Percentiles rank a stretch among this genome's conserved stretches.
Evolutionary conservation across 257 asterid species (phyloP).

Genomic region (Handroanthus guayacan): DNA sequence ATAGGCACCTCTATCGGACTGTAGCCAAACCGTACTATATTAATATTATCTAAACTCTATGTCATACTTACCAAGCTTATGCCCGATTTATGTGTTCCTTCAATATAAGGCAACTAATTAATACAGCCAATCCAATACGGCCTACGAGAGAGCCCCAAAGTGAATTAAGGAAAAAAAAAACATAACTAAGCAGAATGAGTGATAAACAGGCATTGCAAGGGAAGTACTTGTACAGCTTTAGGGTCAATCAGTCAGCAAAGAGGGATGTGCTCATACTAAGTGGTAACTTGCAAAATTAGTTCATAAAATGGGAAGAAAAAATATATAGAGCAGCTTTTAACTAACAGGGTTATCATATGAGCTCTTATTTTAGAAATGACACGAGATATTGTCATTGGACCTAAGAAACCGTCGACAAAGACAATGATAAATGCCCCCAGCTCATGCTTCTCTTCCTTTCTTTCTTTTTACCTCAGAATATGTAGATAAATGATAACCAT

Average conservation of each 20-base stretch:
- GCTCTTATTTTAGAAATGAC: constrained; percentile 3
- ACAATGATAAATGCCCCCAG: not conserved
- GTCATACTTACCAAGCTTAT: no score
- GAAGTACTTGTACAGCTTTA: not conserved
- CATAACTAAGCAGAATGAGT: not conserved
- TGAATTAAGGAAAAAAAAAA: not conserved
- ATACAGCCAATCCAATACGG: no score
- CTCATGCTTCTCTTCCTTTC: not conserved
- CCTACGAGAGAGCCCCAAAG: not conserved
- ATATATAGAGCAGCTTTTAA: not conserved
- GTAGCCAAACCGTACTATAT: no score
- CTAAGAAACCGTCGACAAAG: not conserved
- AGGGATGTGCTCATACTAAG: not conserved
- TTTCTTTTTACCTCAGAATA: not conserved
- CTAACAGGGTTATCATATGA: not conserved
- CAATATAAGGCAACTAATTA: no score
- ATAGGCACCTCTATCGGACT: no score
- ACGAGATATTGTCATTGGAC: not conserved
- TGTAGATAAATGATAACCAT: not conserved
- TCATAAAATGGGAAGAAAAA: not conserved
- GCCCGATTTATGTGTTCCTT: no score
- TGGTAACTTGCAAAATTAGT: not conserved
- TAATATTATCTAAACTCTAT: no score
- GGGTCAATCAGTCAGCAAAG: not conserved
- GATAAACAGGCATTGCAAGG: not conserved